phyloP scores from a whole-genome alignment of 2,329 filamentous ascomycete species.

The Phaeosphaeriaceae sp. region DNA sequence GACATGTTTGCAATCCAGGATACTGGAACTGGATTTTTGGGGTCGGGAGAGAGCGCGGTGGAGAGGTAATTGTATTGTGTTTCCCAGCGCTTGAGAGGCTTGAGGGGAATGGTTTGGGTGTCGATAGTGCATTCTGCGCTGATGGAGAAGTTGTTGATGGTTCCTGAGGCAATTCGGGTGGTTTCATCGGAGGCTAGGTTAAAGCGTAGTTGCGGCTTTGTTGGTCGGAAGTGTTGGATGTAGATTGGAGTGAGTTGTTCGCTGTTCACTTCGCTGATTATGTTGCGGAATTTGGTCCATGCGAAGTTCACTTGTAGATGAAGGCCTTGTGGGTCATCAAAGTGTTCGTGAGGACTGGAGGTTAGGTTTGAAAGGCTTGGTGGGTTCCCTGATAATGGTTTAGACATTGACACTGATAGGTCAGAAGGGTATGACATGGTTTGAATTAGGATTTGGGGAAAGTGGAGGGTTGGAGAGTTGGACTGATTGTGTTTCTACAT shows the following conservation, averaged over 20 bases:
- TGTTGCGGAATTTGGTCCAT: conserved; percentile 28
- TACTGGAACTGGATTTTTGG: conserved; percentile 9
- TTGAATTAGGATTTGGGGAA: no score
- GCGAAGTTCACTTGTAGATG: conserved; percentile 24
- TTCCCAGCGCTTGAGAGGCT: conserved; percentile 26
- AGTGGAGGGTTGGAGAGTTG: neutral
- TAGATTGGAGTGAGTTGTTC: conserved; percentile 18
- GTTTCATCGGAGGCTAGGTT: conserved; percentile 8
- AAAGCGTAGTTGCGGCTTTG: conserved; percentile 26
- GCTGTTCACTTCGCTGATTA: conserved; percentile 17
- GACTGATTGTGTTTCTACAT: neutral
- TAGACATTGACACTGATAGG: neutral
- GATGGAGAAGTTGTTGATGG: conserved; percentile 23
- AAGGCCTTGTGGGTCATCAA: conserved; percentile 6
- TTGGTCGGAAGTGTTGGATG: conserved; percentile 24
- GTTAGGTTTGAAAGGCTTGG: neutral
- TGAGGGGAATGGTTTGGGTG: conserved; percentile 16
- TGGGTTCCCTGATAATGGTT: neutral
- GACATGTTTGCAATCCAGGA: conserved; percentile 22
- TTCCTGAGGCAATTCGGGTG: conserved; percentile 15
- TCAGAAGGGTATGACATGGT: no score
- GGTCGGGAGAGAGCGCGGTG: conserved; percentile 7
- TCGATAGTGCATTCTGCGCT: conserved; percentile 20
- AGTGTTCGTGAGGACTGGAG: neutral
- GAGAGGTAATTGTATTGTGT: conserved; percentile 31